Conservation (phyloP, 495 filamentous ascomycete genomes). For the Penicillium angulare region DNA sequence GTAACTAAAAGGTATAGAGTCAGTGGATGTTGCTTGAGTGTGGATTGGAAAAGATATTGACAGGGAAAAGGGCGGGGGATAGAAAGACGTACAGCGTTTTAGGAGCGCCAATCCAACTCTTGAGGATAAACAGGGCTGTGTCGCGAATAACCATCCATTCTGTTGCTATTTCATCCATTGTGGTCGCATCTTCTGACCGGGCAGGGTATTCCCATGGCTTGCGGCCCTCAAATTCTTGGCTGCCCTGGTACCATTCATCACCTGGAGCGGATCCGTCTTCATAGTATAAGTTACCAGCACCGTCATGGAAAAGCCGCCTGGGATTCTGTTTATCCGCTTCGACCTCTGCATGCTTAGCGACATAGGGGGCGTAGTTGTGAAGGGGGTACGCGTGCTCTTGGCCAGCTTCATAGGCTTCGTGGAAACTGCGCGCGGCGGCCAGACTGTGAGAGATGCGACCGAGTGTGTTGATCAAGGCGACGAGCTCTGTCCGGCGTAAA, state of each 20-base stretch:
- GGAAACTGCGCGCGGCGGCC: conserved; percentile 70
- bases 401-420: conserved; percentile 51
- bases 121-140: conserved; percentile 63
- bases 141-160: conserved; percentile 63
- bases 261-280: no score
- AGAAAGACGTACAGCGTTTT: conserved; percentile 62
- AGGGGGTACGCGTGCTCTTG: conserved; percentile 36
- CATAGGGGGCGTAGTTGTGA: conserved; percentile 21
- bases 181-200: conserved; percentile 32
- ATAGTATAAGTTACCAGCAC: conserved; percentile 40
- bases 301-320: conserved; percentile 31
- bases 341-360: conserved; percentile 4
- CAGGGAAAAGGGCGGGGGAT: background rate
- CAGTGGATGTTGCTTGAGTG: no score
- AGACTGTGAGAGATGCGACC: conserved; percentile 80
- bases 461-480: conserved; percentile 91
- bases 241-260: conserved; percentile 33
- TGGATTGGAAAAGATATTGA: background rate
- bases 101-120: conserved; percentile 68
- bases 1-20: conserved; percentile 58
- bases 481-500: conserved; percentile 84
- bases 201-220: conserved; percentile 39
- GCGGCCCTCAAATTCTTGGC: conserved; percentile 17
- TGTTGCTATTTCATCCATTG: conserved; percentile 57
- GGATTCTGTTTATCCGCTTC: conserved; percentile 11